Percentiles rank a stretch among this genome's conserved stretches.
These are phyloP conservation scores for Phytophthora sp. DNA, from an alignment of 352 stramenopile species.

Conservation along the genomic window DNA sequence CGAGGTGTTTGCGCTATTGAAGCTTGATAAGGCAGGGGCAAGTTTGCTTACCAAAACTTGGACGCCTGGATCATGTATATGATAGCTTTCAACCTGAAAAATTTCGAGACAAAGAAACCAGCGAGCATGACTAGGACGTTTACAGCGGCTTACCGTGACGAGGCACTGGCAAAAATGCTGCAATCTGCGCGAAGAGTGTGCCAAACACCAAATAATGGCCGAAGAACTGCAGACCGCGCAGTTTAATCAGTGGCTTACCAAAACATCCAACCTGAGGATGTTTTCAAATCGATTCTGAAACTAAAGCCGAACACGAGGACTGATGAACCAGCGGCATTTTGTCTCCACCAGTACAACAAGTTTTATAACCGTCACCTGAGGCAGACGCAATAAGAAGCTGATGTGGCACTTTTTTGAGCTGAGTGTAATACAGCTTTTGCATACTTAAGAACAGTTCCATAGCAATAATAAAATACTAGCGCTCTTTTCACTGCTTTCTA, in stretches of 20 bases:
- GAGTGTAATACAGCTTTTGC: too few species aligned
- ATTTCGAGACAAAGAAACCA: not conserved
- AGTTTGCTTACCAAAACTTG: not conserved
- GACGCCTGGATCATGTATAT: too few species aligned
- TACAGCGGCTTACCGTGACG: not conserved
- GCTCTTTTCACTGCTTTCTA: too few species aligned
- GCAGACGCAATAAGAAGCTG: too few species aligned
- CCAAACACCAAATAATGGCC: not conserved
- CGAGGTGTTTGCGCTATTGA: not conserved
- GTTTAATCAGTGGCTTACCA: not conserved
- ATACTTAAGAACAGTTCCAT: too few species aligned
- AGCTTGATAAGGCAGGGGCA: not conserved
- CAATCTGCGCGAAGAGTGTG: not conserved
- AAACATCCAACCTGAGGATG: not conserved
- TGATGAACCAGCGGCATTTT: too few species aligned
- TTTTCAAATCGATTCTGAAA: not conserved
- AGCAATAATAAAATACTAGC: too few species aligned
- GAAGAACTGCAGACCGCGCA: not conserved
- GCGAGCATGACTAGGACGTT: not conserved
- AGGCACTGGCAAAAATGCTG: constrained; percentile 1
- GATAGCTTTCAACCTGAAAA: too few species aligned
- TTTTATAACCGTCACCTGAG: too few species aligned
- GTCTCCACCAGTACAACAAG: too few species aligned
- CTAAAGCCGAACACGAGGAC: not conserved
- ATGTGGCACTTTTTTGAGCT: too few species aligned